These are phyloP conservation scores for Ganoderma meredithae DNA, from an alignment of 1,284 basidiomycete genomes.

Conservation along the genomic window DNA sequence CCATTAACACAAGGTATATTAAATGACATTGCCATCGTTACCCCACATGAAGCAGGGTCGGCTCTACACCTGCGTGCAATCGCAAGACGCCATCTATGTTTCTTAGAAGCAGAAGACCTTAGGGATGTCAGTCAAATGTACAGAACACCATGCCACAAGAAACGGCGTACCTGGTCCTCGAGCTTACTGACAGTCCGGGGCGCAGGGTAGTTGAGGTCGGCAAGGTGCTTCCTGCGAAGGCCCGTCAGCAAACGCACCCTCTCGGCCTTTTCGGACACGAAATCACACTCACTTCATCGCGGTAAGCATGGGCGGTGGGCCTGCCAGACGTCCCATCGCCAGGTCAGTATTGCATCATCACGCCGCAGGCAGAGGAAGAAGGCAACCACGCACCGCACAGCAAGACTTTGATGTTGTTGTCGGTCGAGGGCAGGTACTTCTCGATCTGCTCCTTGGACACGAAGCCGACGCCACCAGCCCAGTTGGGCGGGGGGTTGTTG, in stretches of 20 bases:
- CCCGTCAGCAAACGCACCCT: neutral
- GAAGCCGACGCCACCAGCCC: slow-evolving; percentile 92
- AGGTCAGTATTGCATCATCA: slow-evolving; percentile 12
- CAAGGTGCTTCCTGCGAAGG: slow-evolving; percentile 80
- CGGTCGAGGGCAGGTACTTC: slow-evolving; percentile 70
- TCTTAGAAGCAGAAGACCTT: slow-evolving; percentile 56
- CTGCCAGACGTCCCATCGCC: slow-evolving; percentile 43
- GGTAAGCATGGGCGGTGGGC: slow-evolving; percentile 95
- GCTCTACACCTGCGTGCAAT: slow-evolving; percentile 11
- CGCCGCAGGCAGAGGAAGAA: neutral
- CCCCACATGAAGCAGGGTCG: slow-evolving; percentile 22
- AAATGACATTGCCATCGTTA: slow-evolving; percentile 19
- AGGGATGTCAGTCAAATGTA: neutral
- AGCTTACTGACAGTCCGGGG: slow-evolving; percentile 94
- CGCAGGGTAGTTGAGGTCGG: slow-evolving; percentile 86
- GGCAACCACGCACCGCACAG: slow-evolving; percentile 73
- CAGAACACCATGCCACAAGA: neutral
- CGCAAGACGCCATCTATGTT: neutral
- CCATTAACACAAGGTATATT: slow-evolving; percentile 14
- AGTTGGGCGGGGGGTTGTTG: slow-evolving; percentile 89
- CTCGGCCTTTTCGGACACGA: neutral
- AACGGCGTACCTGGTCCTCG: slow-evolving; percentile 77
- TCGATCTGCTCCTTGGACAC: slow-evolving; percentile 95
- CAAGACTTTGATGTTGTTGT: slow-evolving; percentile 78
- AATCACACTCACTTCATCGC: slow-evolving; percentile 88